Evolutionary conservation across 176 grass and related monocot genomes (phyloP).

Genomic region (Carex myosuroides): DNA sequence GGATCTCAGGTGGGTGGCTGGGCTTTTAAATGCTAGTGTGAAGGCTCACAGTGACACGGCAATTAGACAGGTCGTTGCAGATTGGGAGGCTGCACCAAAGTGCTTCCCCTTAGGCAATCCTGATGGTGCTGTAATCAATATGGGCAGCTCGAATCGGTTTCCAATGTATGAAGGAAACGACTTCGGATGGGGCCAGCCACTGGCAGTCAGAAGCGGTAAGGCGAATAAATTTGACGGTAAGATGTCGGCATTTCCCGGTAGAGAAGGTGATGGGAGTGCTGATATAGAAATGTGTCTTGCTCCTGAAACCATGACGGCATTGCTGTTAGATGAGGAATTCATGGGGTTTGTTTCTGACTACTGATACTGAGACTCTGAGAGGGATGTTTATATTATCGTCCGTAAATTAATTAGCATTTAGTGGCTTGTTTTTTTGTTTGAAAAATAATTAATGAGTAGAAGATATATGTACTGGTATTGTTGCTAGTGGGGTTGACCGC

Average conservation of each 20-base stretch:
- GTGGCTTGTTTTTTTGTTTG: constrained; percentile 1
- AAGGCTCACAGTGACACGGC: constrained; percentile 42
- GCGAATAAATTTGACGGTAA: constrained; percentile 98
- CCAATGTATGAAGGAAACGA: constrained; percentile 93
- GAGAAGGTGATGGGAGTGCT: constrained; percentile 55
- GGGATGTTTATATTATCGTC: not conserved
- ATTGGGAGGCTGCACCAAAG: constrained; percentile 71
- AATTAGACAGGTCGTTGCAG: constrained; percentile 37
- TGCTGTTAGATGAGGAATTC: constrained; percentile 83
- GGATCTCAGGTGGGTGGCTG: constrained; percentile 59
- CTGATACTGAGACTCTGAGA: constrained; percentile 20
- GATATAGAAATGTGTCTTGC: constrained; percentile 95
- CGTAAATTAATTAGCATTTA: constrained; percentile 13
- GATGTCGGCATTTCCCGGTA: constrained; percentile 84
- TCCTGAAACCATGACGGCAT: constrained; percentile 75
- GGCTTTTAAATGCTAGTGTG: constrained; percentile 49
- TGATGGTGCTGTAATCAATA: constrained; percentile 78
- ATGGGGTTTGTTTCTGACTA: constrained; percentile 77
- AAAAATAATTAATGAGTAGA: not conserved
- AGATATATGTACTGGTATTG: not conserved
- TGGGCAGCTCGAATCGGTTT: constrained; percentile 95
- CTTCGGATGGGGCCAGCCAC: constrained; percentile 76
- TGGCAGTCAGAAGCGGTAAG: constrained; percentile 72
- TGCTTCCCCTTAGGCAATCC: constrained; percentile 97
- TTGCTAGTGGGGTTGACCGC: not conserved